Evolutionary conservation across 2,329 filamentous ascomycete species (phyloP), one percentile per base, ranked within the genome.

Genomic region (Aspergillus aculeatus): DNA sequence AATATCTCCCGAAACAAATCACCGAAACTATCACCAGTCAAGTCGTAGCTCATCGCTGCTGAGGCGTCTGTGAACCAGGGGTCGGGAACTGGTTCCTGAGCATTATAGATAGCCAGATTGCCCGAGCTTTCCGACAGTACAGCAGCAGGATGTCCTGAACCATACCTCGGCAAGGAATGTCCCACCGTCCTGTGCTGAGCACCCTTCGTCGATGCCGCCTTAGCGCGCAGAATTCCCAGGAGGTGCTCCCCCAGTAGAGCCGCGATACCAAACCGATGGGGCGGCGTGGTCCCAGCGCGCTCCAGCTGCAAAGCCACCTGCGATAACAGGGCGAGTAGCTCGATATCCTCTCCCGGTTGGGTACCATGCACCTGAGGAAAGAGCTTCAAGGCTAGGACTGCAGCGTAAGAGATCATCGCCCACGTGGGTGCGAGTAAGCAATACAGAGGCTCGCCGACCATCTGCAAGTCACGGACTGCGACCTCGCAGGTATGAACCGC

Each of bases 391-490:
- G 70, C 60, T 2, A 73, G 58, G 12, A 72, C 68, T 0, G 67
- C 69, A 0, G 70, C 66, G 35, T 73, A 73, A 0, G 69, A 66
- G 32, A 72, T 69, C 70, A 73, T 73, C 0, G 70, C 70, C 71
- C 71, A 73, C 0, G 69, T 73, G 0, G 71, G 71, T n/a, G 70
- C 65, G 21, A 73, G 55, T 69, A 73, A 71, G 24, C 65, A 68
- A 48, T 73, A 73, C 12, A 73, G 44, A 21, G 68, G 65, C 31
- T 72, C 70, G 5, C 68, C 70, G 2, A 71, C 61, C 0, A 23
- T 50, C 9, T 64, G 31, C n/a, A 73, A 50, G 47, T 72, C 69
- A 10, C 50, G 59, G 2, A 73, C 70, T 1, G 68, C 67, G 0
- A 66, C 51, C 55, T 72, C 71, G 23, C 70, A 73, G 23, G 62